Evolutionary conservation across 129 eudicot species (phyloP), one percentile per base, ranked within the genome.

Genomic region (Rutidosis leptorrhynchoides): DNA sequence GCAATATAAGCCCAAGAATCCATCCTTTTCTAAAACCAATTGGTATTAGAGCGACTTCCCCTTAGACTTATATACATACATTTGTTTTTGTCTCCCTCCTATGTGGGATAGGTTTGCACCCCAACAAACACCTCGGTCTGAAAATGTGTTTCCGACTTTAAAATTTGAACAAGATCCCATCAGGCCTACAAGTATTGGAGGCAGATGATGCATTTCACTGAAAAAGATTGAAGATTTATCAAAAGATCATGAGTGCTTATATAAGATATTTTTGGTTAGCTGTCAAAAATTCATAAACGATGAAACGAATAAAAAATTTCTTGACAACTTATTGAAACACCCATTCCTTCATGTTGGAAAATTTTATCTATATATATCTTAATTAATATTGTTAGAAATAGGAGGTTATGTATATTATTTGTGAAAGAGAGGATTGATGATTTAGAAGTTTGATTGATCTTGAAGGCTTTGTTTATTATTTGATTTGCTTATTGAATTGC

Each of bases 211-310:
- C 21, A 4, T 15, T 6, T 48, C 55, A 48, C 22, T 48, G 55
- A 22, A 48, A 48, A 17, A 48, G 55, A 48, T 48, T 48, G 55
- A 48, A 48, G 55, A 48, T 48, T 48, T 48, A 48, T 48, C 55
- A 48, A 8, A 48, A 48, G 55, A n/a, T n/a, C 22, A 48, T 48
- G 55, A 48, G 9, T 48, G 55, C 21, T 48, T 48, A 10, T 19
- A 48, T 48, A 48, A 48, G 55, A 48, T 48, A 48, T n/a, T 8
- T 3, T 22, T 48, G 9, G 20, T 5, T 48, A 22, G 55, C 9
- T 48, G 55, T 11, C 20, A 48, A 19, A 48, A 48, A 48, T 22
- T 48, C 22, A 5, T 19, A 48, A 19, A n/a, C 22, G 22, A 48
- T 3, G 21, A 48, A 48, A 7, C n/a, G 55, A 48, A 15, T 48